A percentile compares a stretch with the other conserved stretches of the same genome.
Evolutionary conservation across 1,284 basidiomycete species (phyloP).

Genomic region (Cutaneotrichosporon cutaneum): DNA sequence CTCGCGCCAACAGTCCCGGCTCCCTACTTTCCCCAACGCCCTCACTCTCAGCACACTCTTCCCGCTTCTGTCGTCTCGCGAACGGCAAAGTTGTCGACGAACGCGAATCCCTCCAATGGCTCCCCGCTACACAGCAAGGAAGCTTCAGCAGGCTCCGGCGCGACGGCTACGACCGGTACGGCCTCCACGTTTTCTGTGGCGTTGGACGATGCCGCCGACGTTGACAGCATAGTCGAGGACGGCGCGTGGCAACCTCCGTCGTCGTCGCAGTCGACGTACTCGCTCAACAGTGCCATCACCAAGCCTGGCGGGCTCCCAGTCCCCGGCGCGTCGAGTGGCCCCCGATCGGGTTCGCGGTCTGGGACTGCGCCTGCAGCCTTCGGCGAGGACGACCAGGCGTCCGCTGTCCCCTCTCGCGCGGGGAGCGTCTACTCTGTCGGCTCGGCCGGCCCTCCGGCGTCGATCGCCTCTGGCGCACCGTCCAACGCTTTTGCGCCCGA

Average conservation of each 20-base stretch:
- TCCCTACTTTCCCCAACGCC: background rate
- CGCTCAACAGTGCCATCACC: conserved; percentile 3
- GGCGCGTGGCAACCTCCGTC: background rate
- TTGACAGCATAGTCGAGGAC: background rate
- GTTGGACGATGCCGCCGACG: background rate
- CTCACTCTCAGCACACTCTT: background rate
- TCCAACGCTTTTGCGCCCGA: conserved; percentile 3
- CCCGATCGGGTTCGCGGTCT: background rate
- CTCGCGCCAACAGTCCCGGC: background rate
- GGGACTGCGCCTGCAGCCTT: conserved; percentile 1
- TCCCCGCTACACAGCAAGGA: background rate
- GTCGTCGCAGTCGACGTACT: conserved; percentile 3
- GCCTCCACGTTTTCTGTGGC: background rate
- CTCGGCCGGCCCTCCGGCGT: background rate
- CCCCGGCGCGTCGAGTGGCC: background rate
- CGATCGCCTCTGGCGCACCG: background rate
- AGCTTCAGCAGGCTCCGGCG: conserved; percentile 2
- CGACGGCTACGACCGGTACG: background rate
- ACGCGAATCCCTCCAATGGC: background rate
- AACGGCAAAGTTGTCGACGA: background rate
- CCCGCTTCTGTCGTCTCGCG: conserved; percentile 1
- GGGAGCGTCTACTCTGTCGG: conserved; percentile 4
- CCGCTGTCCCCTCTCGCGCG: background rate
- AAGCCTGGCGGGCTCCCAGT: conserved; percentile 1
- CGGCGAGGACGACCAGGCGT: background rate